Base-by-base conservation (phyloP, 768 basidiomycete genomes). In the Tulasnella sp. region DNA sequence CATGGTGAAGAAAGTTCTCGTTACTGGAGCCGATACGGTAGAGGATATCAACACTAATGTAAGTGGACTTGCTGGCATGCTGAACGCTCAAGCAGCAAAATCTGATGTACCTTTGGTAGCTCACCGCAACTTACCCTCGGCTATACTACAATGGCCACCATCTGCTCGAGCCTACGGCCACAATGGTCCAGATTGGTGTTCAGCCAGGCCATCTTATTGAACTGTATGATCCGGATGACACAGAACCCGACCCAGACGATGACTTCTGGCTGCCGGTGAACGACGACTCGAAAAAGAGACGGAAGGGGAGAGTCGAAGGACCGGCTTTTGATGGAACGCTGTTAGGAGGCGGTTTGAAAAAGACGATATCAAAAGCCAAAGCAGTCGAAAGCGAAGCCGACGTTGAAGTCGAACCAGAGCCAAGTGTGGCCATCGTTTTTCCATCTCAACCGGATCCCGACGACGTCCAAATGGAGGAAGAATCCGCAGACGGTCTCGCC, bases 21-120 rank as follows among this genome's bases (percentile, higher is more conserved):
- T 91, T 46, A 72, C 73, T 45, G 89, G 86, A 68, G 67, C 70
- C 29, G 87, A 79, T 62, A 82, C 84, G 0, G 76, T 92, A 52
- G 88, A 84, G 68, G 87, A 90, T 15, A 79, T 91, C 65, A 90
- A 89, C 69, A 66, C 86, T 56, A 75, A 79, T 75, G 84, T 87
- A 59, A 60, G 79, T 69, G 8, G 34, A 2, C 29, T 22, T 4
- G 27, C 5, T 41, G 4, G 8, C 7, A 38, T 38, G 5, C 15
- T 38, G n/a, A n/a, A n/a, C n/a, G n/a, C n/a, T n/a, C n/a, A n/a
- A n/a, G n/a, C n/a, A n/a, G n/a, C n/a, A n/a, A n/a, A n/a, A n/a
- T n/a, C n/a, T n/a, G n/a, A n/a, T n/a, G n/a, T 38, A 15, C 34
- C 15, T 7, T 38, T 7, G 5, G 5, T 38, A 38, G 34, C 34